These are phyloP conservation scores for Kondoa subrosea DNA, from an alignment of 768 basidiomycete species.

Conservation along the genomic window DNA sequence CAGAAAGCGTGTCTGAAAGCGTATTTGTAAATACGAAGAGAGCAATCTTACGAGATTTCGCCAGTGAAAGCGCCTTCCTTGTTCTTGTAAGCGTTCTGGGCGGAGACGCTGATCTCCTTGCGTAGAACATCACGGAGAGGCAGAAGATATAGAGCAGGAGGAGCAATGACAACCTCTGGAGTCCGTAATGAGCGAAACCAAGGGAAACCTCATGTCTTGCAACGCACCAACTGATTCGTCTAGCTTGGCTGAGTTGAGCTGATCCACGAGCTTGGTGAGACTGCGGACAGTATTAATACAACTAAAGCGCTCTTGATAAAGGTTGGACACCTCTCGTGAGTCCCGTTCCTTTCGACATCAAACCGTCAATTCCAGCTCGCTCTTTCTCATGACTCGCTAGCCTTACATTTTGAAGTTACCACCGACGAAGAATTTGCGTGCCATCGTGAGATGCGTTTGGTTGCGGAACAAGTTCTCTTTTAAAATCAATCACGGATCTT, in stretches of 20 bases:
- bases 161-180: slow-evolving; percentile 82
- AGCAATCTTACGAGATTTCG: slow-evolving; percentile 61
- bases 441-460: too few species aligned
- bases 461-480: too few species aligned
- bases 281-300: slow-evolving; percentile 95
- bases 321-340: neutral
- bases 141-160: slow-evolving; percentile 74
- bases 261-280: slow-evolving; percentile 48
- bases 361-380: neutral
- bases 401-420: slow-evolving; percentile 29
- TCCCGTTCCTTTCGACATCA: neutral
- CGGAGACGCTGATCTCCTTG: slow-evolving; percentile 54
- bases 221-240: slow-evolving; percentile 53
- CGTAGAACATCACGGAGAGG: slow-evolving; percentile 47
- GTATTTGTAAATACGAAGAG: neutral
- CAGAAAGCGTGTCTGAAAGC: neutral
- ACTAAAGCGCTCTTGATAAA: slow-evolving; percentile 31
- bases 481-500: too few species aligned
- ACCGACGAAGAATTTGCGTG: slow-evolving; percentile 82
- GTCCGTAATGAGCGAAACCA: neutral
- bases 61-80: slow-evolving; percentile 82
- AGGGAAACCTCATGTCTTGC: neutral
- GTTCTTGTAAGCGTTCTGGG: slow-evolving; percentile 82
- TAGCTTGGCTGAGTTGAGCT: slow-evolving; percentile 61
- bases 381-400: neutral